These are phyloP conservation scores for Coniochaeta sp. DNA, from an alignment of 2,329 filamentous ascomycete species.

Conservation along the genomic window DNA sequence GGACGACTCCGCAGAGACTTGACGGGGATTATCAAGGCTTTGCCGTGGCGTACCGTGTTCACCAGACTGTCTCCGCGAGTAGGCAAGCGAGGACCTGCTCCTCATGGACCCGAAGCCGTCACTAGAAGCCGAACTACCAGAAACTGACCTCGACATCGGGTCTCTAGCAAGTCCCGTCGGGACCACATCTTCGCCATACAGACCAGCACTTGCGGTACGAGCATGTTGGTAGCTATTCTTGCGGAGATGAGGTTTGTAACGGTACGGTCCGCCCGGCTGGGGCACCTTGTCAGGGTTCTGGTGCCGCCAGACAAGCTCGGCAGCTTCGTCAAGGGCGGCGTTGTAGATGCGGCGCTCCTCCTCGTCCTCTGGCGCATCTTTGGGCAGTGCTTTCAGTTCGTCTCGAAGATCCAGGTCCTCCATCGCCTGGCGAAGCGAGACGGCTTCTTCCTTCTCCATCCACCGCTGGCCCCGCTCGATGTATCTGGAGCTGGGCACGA, in stretches of 20 bases:
- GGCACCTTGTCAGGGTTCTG: conserved; percentile 48
- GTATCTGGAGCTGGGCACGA: conserved; percentile 60
- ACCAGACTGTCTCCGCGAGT: conserved; percentile 9
- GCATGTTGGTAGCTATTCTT: conserved; percentile 66
- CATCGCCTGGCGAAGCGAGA: conserved; percentile 62
- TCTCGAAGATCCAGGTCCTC: conserved; percentile 60
- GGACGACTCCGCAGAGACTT: conserved; percentile 6
- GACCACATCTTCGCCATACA: conserved; percentile 37
- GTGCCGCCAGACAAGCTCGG: conserved; percentile 72
- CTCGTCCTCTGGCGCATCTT: conserved; percentile 28
- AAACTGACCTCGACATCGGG: conserved; percentile 35
- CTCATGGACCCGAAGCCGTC: conserved; percentile 28
- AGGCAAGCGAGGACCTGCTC: conserved; percentile 21
- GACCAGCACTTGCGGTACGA: conserved; percentile 51
- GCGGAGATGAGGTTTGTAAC: conserved; percentile 60
- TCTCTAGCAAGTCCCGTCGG: conserved; percentile 38
- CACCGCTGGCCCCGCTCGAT: conserved; percentile 67
- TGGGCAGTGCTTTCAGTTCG: conserved; percentile 8
- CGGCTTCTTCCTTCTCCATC: conserved; percentile 75
- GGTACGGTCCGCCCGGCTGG: conserved; percentile 57
- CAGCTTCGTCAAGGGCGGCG: conserved; percentile 68
- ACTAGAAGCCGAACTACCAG: conserved; percentile 43
- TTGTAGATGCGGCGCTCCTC: conserved; percentile 58
- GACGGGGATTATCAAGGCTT: conserved; percentile 24
- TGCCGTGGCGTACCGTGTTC: conserved; percentile 16